Evolutionary conservation across 495 filamentous ascomycete species (phyloP), one percentile per base, ranked within the genome.

Genomic region (Lophium mytilinum): DNA sequence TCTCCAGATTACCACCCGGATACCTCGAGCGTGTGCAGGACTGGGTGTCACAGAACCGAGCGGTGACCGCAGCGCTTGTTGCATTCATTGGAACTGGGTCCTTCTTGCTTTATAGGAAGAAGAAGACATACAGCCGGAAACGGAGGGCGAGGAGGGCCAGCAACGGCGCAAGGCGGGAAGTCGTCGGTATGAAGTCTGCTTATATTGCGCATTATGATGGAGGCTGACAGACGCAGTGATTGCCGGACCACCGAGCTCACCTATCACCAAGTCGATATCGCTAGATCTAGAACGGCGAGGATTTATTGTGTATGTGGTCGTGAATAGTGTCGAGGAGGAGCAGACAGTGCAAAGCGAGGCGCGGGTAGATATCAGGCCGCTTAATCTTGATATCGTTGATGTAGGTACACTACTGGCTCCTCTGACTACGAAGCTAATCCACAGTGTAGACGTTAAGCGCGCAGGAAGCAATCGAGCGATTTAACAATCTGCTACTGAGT

Each of bases 231-330:
- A 17, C 41, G 7, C 43, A 67, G 86, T 96, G 14, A 74, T 98
- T 57, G 88, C 89, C 35, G 91, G 93, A 39, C 85, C 86, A 1
- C 83, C 88, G 5, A 80, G 84, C 57, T 82, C 93, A 56, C 88
- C 90, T 17, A 76, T 95, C 63, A 89, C 87, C 0, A 80, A 83
- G 57, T 86, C 88, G 14, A 80, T 98, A 55, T 81, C 88, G 1
- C 66, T 88, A 30, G 94, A 97, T 64, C 67, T 98, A 54, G 93
- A 97, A 69, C 80, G 90, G 50, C 81, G 90, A 50, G 94, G 94
- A 12, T 97, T 95, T 66, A 88, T 97, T 46, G 90, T 97, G 19
- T 97, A 88, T 65, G 75, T 98, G 49, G 86, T 93, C 0, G 90
- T 88, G 57, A 84, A 79, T 55, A 86, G 80, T 9, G 69, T 80